phyloP scores from a whole-genome alignment of 345 rosid species.

The Pugionium cornutum region DNA sequence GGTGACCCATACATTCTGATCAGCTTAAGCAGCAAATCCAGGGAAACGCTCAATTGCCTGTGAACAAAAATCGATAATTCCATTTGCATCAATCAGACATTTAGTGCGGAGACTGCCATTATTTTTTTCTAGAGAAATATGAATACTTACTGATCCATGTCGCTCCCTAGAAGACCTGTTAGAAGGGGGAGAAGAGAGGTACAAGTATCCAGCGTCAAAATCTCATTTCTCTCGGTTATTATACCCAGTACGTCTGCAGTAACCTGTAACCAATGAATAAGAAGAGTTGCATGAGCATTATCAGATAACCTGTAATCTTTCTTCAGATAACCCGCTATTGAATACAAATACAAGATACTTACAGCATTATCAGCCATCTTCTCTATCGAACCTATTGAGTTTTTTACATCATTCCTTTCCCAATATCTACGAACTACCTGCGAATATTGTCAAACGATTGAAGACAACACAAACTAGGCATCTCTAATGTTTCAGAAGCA shows the following conservation, averaged over 20 bases:
- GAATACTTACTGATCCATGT: conserved; percentile 73
- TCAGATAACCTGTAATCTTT: neutral
- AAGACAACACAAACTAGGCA: conserved; percentile 11
- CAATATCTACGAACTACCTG: conserved; percentile 86
- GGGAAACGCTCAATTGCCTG: conserved; percentile 79
- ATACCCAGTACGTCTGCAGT: conserved; percentile 75
- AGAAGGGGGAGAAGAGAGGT: conserved; percentile 86
- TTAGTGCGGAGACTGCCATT: neutral
- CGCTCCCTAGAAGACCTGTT: conserved; percentile 70
- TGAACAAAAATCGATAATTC: neutral
- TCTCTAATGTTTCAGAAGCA: conserved; percentile 26
- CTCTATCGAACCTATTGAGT: conserved; percentile 71
- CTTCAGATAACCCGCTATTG: neutral
- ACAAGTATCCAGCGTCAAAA: conserved; percentile 76
- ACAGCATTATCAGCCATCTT: conserved; percentile 96
- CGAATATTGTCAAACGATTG: conserved; percentile 35
- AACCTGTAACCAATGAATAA: conserved; percentile 57
- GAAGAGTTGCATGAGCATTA: neutral
- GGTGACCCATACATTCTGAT: conserved; percentile 76
- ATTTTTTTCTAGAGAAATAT: neutral
- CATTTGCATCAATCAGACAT: conserved; percentile 8
- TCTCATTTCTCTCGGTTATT: conserved; percentile 65
- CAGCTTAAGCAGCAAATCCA: conserved; percentile 88
- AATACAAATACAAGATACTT: conserved; percentile 36
- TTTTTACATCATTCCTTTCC: conserved; percentile 85